These are phyloP conservation scores for Xanthoconium stramineum DNA, from an alignment of 768 basidiomycete genomes.

Conservation along the genomic window DNA sequence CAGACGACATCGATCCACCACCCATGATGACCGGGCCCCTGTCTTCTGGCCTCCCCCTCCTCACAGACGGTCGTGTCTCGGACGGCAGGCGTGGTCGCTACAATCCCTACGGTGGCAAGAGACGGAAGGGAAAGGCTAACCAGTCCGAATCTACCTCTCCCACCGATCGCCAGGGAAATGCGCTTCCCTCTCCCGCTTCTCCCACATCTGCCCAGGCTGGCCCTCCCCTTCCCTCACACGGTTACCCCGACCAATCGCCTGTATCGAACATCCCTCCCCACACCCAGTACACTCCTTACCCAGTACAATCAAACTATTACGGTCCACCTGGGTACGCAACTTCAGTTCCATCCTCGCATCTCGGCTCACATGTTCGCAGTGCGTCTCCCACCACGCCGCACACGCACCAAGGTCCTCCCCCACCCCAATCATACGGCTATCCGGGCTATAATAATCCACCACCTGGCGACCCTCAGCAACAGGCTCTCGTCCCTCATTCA, in stretches of 20 bases:
- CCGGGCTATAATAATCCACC: slow-evolving; percentile 20
- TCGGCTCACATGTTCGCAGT: slow-evolving; percentile 17
- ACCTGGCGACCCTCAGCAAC: slow-evolving; percentile 28
- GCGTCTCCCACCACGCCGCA: slow-evolving; percentile 22
- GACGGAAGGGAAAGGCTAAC: slow-evolving; percentile 35
- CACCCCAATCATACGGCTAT: slow-evolving; percentile 24
- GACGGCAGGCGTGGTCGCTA: slow-evolving; percentile 46
- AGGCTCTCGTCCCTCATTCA: slow-evolving; percentile 14
- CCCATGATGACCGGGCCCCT: slow-evolving; percentile 40
- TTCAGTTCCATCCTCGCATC: neutral
- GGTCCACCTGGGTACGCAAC: slow-evolving; percentile 24
- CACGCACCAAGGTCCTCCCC: slow-evolving; percentile 20
- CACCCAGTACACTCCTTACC: slow-evolving; percentile 33
- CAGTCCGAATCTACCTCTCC: slow-evolving; percentile 31
- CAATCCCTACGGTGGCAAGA: slow-evolving; percentile 43
- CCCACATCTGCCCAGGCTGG: slow-evolving; percentile 27
- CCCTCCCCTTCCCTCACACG: slow-evolving; percentile 21
- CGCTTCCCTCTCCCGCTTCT: slow-evolving; percentile 29
- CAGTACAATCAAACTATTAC: slow-evolving; percentile 33
- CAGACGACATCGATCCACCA: slow-evolving; percentile 62
- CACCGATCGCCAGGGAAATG: slow-evolving; percentile 21
- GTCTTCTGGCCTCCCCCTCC: slow-evolving; percentile 47
- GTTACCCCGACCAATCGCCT: slow-evolving; percentile 29
- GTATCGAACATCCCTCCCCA: slow-evolving; percentile 24
- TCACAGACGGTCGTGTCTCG: slow-evolving; percentile 43